Percentiles rank a stretch among this genome's conserved stretches.
phyloP scores from a whole-genome alignment of 1,284 basidiomycete species.

The Boletus sp. region DNA sequence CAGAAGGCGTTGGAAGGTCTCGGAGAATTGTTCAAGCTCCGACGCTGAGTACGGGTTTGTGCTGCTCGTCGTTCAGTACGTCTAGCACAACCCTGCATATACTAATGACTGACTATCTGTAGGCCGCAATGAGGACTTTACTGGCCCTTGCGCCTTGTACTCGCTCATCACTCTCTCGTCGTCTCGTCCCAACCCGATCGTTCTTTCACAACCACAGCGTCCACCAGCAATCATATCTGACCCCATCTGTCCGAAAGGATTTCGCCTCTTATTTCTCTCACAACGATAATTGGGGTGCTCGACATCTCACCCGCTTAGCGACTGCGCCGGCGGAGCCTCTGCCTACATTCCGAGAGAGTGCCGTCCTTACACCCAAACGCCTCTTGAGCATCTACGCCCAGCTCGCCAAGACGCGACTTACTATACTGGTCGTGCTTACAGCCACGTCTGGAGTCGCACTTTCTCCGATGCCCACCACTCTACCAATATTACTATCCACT shows the following conservation, averaged over 20 bases:
- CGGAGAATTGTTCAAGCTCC: slow-evolving; percentile 30
- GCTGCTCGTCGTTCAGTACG: slow-evolving; percentile 2
- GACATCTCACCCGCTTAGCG: slow-evolving; percentile 10
- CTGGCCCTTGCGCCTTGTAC: slow-evolving; percentile 10
- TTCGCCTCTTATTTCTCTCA: slow-evolving; percentile 61
- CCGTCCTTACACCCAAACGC: slow-evolving; percentile 48
- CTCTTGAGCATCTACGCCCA: slow-evolving; percentile 73
- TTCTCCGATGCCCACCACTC: slow-evolving; percentile 78
- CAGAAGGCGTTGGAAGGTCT: slow-evolving; percentile 3
- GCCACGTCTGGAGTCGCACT: slow-evolving; percentile 93
- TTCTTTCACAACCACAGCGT: slow-evolving; percentile 6
- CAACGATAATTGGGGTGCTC: slow-evolving; percentile 45
- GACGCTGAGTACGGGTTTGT: slow-evolving; percentile 7
- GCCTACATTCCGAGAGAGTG: slow-evolving; percentile 26
- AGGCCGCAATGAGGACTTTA: slow-evolving; percentile 23
- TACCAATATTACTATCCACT: slow-evolving; percentile 82
- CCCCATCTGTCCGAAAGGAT: slow-evolving; percentile 22
- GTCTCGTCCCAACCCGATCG: slow-evolving; percentile 7
- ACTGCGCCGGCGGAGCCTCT: slow-evolving; percentile 6
- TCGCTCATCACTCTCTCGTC: slow-evolving; percentile 12
- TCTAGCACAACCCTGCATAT: background rate
- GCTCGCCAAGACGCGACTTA: slow-evolving; percentile 86
- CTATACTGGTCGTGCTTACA: slow-evolving; percentile 85
- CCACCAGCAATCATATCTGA: slow-evolving; percentile 1
- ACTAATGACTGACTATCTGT: background rate